Percentiles rank a stretch among this genome's conserved stretches.
Evolutionary conservation across 83 land plant genomes (phyloP).

Genomic region (Diphasiastrum complanatum): DNA sequence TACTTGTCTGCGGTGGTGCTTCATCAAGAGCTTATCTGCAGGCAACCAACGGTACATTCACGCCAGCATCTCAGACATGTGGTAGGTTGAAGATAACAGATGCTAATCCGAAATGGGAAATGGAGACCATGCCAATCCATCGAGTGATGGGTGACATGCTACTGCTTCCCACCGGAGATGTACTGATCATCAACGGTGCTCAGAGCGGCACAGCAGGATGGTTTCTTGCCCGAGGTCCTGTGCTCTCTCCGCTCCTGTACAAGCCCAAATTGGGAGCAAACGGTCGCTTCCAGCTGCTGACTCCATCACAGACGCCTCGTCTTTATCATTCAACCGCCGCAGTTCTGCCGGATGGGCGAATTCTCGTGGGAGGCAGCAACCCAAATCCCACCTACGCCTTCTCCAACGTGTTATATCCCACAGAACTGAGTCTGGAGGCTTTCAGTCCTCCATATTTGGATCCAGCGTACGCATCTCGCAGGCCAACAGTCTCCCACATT

Average conservation of each 20-base stretch:
- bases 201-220: conserved; percentile 17
- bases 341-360: conserved; percentile 50
- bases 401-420: conserved; percentile 38
- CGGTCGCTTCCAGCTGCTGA: not conserved
- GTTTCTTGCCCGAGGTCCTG: conserved; percentile 11
- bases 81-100: not conserved
- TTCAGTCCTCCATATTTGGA: conserved; percentile 51
- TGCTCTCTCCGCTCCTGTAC: conserved; percentile 19
- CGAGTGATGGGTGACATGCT: conserved; percentile 60
- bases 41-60: not conserved
- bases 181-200: conserved; percentile 33
- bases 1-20: not conserved
- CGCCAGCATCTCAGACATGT: too few species aligned
- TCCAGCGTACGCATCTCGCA: conserved; percentile 2
- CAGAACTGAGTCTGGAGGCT: conserved; percentile 53
- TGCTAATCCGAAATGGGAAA: not conserved
- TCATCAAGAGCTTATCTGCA: not conserved
- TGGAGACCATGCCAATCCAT: not conserved
- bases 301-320: conserved; percentile 10
- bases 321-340: conserved; percentile 63
- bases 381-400: conserved; percentile 43
- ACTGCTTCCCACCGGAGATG: conserved; percentile 45
- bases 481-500: conserved; percentile 28
- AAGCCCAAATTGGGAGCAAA: not conserved
- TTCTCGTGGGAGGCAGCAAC: conserved; percentile 57